Conservation (phyloP, 2,329 filamentous ascomycete genomes). For the Endothia cerciana region DNA sequence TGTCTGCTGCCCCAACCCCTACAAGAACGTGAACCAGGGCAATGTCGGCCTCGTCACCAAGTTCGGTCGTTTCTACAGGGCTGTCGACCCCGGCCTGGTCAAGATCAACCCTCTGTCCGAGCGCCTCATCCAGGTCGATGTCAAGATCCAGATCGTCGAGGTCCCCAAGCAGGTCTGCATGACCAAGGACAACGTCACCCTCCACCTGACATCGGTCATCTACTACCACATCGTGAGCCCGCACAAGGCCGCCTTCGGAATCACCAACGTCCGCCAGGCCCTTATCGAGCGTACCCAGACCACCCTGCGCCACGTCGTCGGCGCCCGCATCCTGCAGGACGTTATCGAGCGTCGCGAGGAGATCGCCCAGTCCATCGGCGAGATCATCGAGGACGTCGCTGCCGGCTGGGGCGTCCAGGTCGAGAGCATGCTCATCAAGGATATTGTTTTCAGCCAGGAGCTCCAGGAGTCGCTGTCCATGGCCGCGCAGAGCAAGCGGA, state of each 20-base stretch:
- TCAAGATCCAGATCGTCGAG: slow-evolving; percentile 99
- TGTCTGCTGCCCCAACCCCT: slow-evolving; percentile 90
- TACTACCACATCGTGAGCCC: slow-evolving; percentile 98
- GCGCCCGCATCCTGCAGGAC: slow-evolving; percentile 92
- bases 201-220: slow-evolving; percentile 93
- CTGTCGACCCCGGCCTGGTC: slow-evolving; percentile 94
- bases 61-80: slow-evolving; percentile 92
- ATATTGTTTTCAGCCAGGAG: slow-evolving; percentile 96
- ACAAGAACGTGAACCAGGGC: slow-evolving; percentile 88
- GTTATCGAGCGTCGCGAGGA: slow-evolving; percentile 98
- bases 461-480: slow-evolving; percentile 96
- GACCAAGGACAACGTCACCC: slow-evolving; percentile 98
- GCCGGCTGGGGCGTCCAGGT: slow-evolving; percentile 93
- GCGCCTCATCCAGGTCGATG: slow-evolving; percentile 86
- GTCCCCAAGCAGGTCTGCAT: slow-evolving; percentile 97
- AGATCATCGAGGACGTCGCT: slow-evolving; percentile 97
- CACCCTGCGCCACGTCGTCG: slow-evolving; percentile 93
- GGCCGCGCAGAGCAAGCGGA: slow-evolving; percentile 98
- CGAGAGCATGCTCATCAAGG: slow-evolving; percentile 99
- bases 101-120: slow-evolving; percentile 97
- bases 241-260: slow-evolving; percentile 96
- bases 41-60: slow-evolving; percentile 95
- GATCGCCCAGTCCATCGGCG: slow-evolving; percentile 89
- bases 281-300: slow-evolving; percentile 98
- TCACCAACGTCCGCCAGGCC: slow-evolving; percentile 92